Evolutionary conservation across 108 stramenopile genomes (phyloP).

Genomic region (Aurantiochytrium sp.): DNA sequence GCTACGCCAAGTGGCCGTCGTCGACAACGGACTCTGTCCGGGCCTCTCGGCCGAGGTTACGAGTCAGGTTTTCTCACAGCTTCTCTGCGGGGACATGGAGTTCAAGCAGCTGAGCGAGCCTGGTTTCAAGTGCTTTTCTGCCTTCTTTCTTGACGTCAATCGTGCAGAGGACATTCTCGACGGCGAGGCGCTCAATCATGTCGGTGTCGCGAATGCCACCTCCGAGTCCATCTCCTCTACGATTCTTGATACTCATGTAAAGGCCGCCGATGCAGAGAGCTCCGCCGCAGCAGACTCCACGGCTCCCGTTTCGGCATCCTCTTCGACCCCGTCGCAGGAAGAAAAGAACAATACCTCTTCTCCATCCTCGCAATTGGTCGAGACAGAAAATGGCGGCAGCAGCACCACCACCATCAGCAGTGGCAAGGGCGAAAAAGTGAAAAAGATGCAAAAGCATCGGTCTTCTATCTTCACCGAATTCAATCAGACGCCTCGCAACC

Average conservation of each 20-base stretch:
- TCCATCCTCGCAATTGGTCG: too few relatives aligned
- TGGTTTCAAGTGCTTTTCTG: conserved; percentile 12
- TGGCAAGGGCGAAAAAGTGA: too few relatives aligned
- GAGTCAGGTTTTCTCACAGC: neutral
- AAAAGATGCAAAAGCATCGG: neutral
- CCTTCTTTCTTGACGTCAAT: conserved; percentile 4
- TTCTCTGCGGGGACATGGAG: conserved; percentile 6
- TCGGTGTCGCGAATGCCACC: neutral
- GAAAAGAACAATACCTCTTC: too few relatives aligned
- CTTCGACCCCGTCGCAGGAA: too few relatives aligned
- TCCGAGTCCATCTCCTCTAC: neutral
- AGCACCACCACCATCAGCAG: too few relatives aligned
- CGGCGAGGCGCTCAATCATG: neutral
- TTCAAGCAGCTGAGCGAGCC: conserved; percentile 17
- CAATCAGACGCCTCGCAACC: neutral
- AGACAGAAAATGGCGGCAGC: too few relatives aligned
- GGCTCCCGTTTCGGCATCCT: too few relatives aligned
- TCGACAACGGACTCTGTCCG: neutral
- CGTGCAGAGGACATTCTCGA: neutral
- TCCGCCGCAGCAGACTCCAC: neutral
- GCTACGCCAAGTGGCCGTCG: neutral
- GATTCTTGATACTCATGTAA: neutral
- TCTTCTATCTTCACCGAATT: neutral
- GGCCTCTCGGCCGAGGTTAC: neutral
- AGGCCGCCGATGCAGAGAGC: neutral